Conservation (phyloP, 106 monocot species). For the Narthecium ossifragum region DNA sequence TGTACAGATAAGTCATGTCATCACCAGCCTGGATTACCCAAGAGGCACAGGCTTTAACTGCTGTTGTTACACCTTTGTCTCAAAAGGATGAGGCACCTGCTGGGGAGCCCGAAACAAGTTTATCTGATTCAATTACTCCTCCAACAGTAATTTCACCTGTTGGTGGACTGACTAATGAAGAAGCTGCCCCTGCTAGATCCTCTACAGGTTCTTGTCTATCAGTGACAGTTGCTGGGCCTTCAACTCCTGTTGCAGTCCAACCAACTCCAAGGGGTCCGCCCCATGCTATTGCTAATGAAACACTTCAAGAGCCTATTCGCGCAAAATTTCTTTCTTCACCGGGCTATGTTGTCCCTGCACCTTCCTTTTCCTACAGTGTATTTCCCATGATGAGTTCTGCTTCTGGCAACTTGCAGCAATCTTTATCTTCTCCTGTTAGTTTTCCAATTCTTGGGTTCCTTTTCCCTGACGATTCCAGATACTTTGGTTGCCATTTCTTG, state of each 20-base stretch:
- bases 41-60: too few relatives aligned
- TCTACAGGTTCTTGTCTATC: slow-evolving; percentile 21
- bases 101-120: too few relatives aligned
- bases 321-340: slow-evolving; percentile 31
- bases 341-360: slow-evolving; percentile 39
- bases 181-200: slow-evolving; percentile 13
- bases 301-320: slow-evolving; percentile 28
- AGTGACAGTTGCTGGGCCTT: slow-evolving; percentile 7
- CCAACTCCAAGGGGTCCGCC: slow-evolving; percentile 19
- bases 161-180: slow-evolving; percentile 11
- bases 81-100: too few relatives aligned
- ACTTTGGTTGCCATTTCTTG: not conserved
- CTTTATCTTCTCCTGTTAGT: slow-evolving; percentile 35
- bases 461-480: not conserved
- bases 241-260: slow-evolving; percentile 12
- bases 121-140: too few relatives aligned
- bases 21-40: too few relatives aligned
- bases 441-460: not conserved
- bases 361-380: slow-evolving; percentile 44
- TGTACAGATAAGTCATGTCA: too few relatives aligned
- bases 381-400: slow-evolving; percentile 42
- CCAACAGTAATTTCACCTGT: slow-evolving; percentile 14
- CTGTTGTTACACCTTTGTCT: too few relatives aligned
- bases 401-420: slow-evolving; percentile 39
- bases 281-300: slow-evolving; percentile 23